phyloP scores from a whole-genome alignment of 1,284 basidiomycete genomes.

The Filobasidium uniguttulatum region DNA sequence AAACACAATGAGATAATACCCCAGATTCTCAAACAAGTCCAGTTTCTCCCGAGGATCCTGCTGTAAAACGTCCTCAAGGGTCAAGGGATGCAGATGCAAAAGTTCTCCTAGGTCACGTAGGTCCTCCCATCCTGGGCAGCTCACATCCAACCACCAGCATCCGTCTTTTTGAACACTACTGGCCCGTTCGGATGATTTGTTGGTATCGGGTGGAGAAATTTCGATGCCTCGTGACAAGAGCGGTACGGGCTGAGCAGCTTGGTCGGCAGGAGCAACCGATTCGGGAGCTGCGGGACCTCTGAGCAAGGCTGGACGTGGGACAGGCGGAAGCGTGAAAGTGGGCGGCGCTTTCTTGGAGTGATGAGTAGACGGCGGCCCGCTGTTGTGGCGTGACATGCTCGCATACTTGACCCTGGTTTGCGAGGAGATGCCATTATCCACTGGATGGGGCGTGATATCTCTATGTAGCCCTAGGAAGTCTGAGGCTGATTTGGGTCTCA shows the following conservation, averaged over 20 bases:
- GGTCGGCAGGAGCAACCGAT: no score
- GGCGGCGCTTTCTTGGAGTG: neutral
- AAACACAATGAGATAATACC: slow-evolving; percentile 87
- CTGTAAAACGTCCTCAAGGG: slow-evolving; percentile 89
- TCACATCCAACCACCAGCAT: slow-evolving; percentile 87
- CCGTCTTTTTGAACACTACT: slow-evolving; percentile 25
- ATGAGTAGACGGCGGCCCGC: neutral
- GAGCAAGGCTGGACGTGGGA: slow-evolving; percentile 21
- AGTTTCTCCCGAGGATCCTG: slow-evolving; percentile 88
- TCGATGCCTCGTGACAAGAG: slow-evolving; percentile 1
- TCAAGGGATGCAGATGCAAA: slow-evolving; percentile 80
- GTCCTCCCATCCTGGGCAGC: slow-evolving; percentile 80
- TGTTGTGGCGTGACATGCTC: neutral
- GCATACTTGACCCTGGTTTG: slow-evolving; percentile 3
- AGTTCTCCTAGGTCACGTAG: slow-evolving; percentile 78
- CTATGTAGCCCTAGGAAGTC: slow-evolving; percentile 27
- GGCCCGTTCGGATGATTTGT: no score
- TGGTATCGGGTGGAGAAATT: slow-evolving; percentile 1
- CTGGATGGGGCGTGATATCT: neutral
- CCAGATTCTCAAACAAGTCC: slow-evolving; percentile 73
- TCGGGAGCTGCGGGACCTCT: neutral
- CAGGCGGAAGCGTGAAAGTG: slow-evolving; percentile 4
- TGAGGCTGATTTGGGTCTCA: slow-evolving; percentile 31
- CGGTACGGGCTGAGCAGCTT: neutral
- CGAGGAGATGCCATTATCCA: no score